Evolutionary conservation across 768 basidiomycete genomes (phyloP), one percentile per base, ranked within the genome.

Genomic region (Agaricus sinodeliciosus): DNA sequence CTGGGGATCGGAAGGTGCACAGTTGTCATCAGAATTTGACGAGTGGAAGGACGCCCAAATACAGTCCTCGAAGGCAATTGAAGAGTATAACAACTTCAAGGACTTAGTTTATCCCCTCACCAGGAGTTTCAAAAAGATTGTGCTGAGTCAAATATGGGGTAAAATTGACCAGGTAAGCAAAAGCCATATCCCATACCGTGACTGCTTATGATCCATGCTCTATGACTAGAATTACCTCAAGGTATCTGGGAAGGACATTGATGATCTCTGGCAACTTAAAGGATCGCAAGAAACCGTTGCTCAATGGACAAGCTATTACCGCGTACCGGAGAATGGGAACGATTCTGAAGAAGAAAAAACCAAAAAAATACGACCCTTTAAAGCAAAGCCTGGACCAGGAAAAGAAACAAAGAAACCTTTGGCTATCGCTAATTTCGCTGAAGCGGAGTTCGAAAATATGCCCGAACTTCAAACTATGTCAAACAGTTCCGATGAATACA

Each of bases 1-100:
- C 25, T 85, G 81, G 77, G 80, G 73, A 61, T 65, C 68, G 6
- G 66, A 71, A 35, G 64, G 72, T 13, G 78, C 75, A 35, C 62
- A 73, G 43, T 81, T 81, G 72, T 80, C 85, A 4, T 76, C 79
- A 47, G 75, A 74, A 37, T 87, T 81, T 56, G 77, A 84, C 51
- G 60, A 61, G 45, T 92, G 88, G 87, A 62, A 80, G 1, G 82
- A 87, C 56, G 87, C 88, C 3, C 82, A 86, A 59, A 62, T 80
- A 44, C 71, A 71, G 54, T 90, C 89, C 0, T 70, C 71, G 47
- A 67, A 74, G 56, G 87, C 85, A 13, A 76, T 82, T 1, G 69
- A 74, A 43, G 64, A 69, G 46, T 73, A 71, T 43, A 67, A 69
- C 15, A 78, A 67, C 56, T 83, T 77, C 62, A 76, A 83, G 60